A percentile compares a stretch with the other conserved stretches of the same genome.
These are phyloP conservation scores for Verticillium nubilum DNA, from an alignment of 2,329 filamentous ascomycete genomes.

Conservation along the genomic window DNA sequence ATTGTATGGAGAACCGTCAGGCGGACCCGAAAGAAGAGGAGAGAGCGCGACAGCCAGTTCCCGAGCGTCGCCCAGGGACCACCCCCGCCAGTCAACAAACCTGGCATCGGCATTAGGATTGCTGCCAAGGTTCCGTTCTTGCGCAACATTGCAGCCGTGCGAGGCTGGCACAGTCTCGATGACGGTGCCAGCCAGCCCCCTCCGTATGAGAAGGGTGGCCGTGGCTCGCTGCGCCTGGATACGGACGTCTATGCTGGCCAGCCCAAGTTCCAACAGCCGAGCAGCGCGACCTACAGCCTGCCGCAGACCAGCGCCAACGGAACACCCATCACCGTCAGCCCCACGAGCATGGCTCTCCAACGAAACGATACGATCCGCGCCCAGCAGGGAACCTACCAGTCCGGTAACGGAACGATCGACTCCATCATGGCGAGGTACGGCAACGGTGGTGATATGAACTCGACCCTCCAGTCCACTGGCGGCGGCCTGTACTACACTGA, in stretches of 20 bases:
- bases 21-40: slow-evolving; percentile 27
- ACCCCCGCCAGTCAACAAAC: not conserved
- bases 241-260: slow-evolving; percentile 17
- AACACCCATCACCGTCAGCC: slow-evolving; percentile 9
- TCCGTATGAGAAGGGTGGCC: slow-evolving; percentile 17
- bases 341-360: slow-evolving; percentile 5
- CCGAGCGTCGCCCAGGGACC: slow-evolving; percentile 11
- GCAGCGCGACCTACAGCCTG: slow-evolving; percentile 4
- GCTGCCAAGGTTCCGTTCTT: slow-evolving; percentile 29
- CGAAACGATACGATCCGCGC: slow-evolving; percentile 4
- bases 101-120: slow-evolving; percentile 13
- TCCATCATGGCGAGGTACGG: slow-evolving; percentile 12
- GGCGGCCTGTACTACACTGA: slow-evolving; percentile 32
- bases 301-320: slow-evolving; percentile 6
- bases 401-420: slow-evolving; percentile 4
- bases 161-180: slow-evolving; percentile 27
- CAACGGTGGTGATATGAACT: slow-evolving; percentile 15
- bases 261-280: slow-evolving; percentile 2
- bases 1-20: slow-evolving; percentile 37
- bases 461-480: slow-evolving; percentile 27
- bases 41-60: slow-evolving; percentile 12
- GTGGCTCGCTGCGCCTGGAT: slow-evolving; percentile 13
- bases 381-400: slow-evolving; percentile 14
- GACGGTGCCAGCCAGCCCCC: slow-evolving; percentile 12
- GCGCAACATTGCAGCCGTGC: slow-evolving; percentile 22